These are phyloP conservation scores for Penicillium cataractarum DNA, from an alignment of 495 filamentous ascomycete species.

Conservation along the genomic window DNA sequence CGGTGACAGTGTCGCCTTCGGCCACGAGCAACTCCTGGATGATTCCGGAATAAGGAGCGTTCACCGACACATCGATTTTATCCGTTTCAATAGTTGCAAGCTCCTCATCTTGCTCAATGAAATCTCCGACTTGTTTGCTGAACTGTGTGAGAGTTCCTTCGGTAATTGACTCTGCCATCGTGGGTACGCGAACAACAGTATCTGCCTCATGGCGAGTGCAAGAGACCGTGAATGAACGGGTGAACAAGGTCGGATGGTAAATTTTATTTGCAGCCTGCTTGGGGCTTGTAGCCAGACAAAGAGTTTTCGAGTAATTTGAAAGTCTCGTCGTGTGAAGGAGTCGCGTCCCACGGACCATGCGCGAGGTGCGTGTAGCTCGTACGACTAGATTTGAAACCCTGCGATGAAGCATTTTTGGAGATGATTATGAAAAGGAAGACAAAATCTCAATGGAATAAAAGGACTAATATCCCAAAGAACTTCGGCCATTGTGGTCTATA, in stretches of 20 bases:
- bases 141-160: constrained; percentile 88
- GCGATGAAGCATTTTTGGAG: neutral
- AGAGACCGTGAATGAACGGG: neutral
- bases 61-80: constrained; percentile 90
- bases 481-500: neutral
- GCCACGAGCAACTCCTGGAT: constrained; percentile 81
- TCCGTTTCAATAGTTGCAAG: constrained; percentile 94
- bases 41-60: constrained; percentile 79
- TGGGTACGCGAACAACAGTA: constrained; percentile 77
- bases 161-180: constrained; percentile 95
- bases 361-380: neutral
- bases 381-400: neutral
- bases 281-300: neutral
- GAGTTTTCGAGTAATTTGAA: neutral
- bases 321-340: neutral
- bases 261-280: neutral
- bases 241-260: neutral
- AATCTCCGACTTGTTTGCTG: constrained; percentile 83
- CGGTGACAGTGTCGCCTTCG: constrained; percentile 86
- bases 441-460: neutral
- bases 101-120: constrained; percentile 84
- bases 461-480: neutral
- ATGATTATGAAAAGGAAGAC: neutral
- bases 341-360: neutral
- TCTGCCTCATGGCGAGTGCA: constrained; percentile 48